Conservation (phyloP, 148 eudicot genomes). For the Silene latifolia region DNA sequence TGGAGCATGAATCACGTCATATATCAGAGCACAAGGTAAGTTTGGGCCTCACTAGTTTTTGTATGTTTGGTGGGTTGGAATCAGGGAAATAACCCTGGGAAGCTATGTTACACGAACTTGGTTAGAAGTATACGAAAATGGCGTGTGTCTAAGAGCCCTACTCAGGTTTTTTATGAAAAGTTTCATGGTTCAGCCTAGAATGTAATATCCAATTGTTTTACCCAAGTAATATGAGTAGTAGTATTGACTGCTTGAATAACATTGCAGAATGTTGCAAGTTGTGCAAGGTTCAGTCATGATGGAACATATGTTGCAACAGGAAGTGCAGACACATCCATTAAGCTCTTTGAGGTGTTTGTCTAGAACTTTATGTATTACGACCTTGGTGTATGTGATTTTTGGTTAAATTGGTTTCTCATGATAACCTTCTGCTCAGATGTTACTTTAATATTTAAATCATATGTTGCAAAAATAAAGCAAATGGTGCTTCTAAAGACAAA, state of each 20-base stretch:
- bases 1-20: slow-evolving; percentile 67
- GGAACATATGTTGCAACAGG: slow-evolving; percentile 84
- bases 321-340: slow-evolving; percentile 84
- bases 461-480: slow-evolving; percentile 76
- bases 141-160: no score
- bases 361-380: neutral
- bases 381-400: neutral
- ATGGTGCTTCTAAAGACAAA: slow-evolving; percentile 66
- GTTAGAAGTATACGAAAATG: no score
- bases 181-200: no score
- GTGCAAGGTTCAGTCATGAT: slow-evolving; percentile 90
- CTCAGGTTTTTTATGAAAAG: no score
- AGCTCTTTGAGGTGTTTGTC: slow-evolving; percentile 69
- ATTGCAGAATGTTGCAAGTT: slow-evolving; percentile 67
- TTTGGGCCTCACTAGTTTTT: slow-evolving; percentile 4
- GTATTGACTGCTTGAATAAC: slow-evolving; percentile 19
- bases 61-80: neutral
- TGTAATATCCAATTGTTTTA: no score
- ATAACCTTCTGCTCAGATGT: neutral
- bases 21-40: slow-evolving; percentile 84
- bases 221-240: no score
- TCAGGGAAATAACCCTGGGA: no score
- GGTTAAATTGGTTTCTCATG: neutral
- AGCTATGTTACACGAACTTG: no score
- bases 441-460: slow-evolving; percentile 16